These are phyloP conservation scores for Raphidocelis subcapitata DNA, from an alignment of 139 green algal species.

Conservation along the genomic window DNA sequence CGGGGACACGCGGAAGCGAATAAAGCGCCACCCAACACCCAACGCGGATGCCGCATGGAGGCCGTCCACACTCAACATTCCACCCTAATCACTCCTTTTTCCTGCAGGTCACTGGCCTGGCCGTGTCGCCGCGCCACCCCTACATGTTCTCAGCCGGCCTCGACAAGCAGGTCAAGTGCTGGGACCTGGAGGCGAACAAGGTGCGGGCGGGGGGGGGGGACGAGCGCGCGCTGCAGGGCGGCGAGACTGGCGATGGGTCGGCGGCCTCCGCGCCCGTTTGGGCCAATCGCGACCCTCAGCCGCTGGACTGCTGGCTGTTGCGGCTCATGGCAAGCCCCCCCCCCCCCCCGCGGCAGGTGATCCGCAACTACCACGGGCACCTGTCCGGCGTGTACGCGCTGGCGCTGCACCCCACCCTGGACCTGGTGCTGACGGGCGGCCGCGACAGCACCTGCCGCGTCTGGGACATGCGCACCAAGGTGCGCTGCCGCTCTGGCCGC, in stretches of 20 bases:
- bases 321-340: neutral
- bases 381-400: constrained; percentile 96
- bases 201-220: constrained; percentile 49
- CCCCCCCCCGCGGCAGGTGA: constrained; percentile 69
- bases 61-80: too few species aligned
- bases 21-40: too few species aligned
- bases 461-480: constrained; percentile 98
- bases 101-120: constrained; percentile 85
- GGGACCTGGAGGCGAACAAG: constrained; percentile 99
- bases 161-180: constrained; percentile 99
- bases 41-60: too few species aligned
- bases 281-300: too few species aligned
- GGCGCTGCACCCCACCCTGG: constrained; percentile 93
- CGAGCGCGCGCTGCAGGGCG: too few species aligned
- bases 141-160: constrained; percentile 98
- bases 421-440: constrained; percentile 93
- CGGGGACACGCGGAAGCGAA: too few species aligned
- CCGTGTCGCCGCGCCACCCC: constrained; percentile 80
- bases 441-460: constrained; percentile 90
- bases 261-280: too few species aligned
- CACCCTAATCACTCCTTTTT: neutral
- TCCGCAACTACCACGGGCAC: constrained; percentile 98
- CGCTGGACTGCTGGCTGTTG: neutral
- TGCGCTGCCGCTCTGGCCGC: constrained; percentile 21
- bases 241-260: too few species aligned